Percentiles rank a stretch among this genome's conserved stretches.
phyloP scores from a whole-genome alignment of 2,329 filamentous ascomycete species.

The Nemania sp. region DNA sequence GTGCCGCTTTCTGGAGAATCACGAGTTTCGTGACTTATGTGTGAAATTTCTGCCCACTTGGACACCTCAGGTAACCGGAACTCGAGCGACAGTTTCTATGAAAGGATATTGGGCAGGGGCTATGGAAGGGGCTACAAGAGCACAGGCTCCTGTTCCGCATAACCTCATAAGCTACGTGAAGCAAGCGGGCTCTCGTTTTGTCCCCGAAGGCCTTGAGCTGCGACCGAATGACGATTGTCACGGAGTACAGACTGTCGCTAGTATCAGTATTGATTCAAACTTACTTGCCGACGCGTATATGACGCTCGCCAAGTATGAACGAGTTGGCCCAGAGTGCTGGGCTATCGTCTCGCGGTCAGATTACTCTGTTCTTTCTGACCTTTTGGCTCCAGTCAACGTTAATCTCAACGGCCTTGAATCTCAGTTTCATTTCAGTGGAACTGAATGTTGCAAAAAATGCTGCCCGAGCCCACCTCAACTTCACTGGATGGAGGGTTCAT shows the following conservation, averaged over 20 bases:
- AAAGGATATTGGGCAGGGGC: slow-evolving; percentile 16
- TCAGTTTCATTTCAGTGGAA: not conserved
- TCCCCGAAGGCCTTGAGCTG: not conserved
- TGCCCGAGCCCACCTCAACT: slow-evolving; percentile 11
- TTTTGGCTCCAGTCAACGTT: slow-evolving; percentile 24
- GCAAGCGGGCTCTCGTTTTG: slow-evolving; percentile 4
- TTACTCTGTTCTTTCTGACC: slow-evolving; percentile 23
- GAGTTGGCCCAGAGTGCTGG: slow-evolving; percentile 1
- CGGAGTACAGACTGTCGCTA: slow-evolving; percentile 13
- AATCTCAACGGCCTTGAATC: slow-evolving; percentile 14
- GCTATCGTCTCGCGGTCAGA: slow-evolving; percentile 21
- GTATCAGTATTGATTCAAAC: slow-evolving; percentile 17
- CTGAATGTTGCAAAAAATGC: not conserved
- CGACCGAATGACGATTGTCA: not conserved
- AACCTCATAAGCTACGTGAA: not conserved
- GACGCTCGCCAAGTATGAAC: slow-evolving; percentile 19
- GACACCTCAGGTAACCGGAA: slow-evolving; percentile 5
- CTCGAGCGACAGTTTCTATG: not conserved
- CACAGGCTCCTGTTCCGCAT: not conserved
- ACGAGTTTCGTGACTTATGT: slow-evolving; percentile 41
- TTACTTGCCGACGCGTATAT: slow-evolving; percentile 7
- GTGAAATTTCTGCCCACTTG: slow-evolving; percentile 25
- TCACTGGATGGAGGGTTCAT: slow-evolving; percentile 22
- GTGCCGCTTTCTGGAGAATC: slow-evolving; percentile 34
- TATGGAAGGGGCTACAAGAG: not conserved